Conservation (phyloP, 2,329 filamentous ascomycete species). For the Phyllosticta citrichinensis region DNA sequence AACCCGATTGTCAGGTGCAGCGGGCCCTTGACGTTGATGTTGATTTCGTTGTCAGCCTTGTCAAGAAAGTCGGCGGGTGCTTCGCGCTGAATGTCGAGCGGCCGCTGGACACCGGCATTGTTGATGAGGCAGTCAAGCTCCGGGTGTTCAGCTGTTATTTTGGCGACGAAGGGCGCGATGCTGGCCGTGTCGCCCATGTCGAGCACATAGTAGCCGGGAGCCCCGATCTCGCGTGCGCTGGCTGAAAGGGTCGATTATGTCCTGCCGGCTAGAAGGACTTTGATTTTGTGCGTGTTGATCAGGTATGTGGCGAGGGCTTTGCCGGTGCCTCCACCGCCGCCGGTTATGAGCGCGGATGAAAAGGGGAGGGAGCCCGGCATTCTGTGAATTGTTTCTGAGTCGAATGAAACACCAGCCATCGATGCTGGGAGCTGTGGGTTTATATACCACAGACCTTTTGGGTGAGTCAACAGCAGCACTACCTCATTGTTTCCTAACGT, state of each 20-base stretch:
- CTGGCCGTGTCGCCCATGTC: conserved; percentile 39
- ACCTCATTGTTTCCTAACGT: not conserved
- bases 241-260: conserved; percentile 44
- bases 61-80: conserved; percentile 31
- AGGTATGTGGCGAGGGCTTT: conserved; percentile 39
- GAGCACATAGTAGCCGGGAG: conserved; percentile 41
- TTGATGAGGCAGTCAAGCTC: conserved; percentile 50
- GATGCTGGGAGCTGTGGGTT: too few relatives aligned
- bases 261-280: conserved; percentile 43
- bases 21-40: conserved; percentile 49
- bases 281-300: conserved; percentile 33
- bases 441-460: too few relatives aligned
- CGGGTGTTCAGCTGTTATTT: conserved; percentile 36
- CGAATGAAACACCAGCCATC: not conserved
- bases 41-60: conserved; percentile 47
- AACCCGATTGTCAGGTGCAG: conserved; percentile 45
- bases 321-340: conserved; percentile 45
- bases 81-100: conserved; percentile 37
- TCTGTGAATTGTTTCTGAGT: not conserved
- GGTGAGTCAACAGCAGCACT: not conserved
- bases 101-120: conserved; percentile 49
- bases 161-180: conserved; percentile 37
- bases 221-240: conserved; percentile 35
- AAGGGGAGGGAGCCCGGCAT: conserved; percentile 21
- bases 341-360: conserved; percentile 34